Evolutionary conservation across 306 rosid species (phyloP).

Genomic region (Citrullus colocynthis): DNA sequence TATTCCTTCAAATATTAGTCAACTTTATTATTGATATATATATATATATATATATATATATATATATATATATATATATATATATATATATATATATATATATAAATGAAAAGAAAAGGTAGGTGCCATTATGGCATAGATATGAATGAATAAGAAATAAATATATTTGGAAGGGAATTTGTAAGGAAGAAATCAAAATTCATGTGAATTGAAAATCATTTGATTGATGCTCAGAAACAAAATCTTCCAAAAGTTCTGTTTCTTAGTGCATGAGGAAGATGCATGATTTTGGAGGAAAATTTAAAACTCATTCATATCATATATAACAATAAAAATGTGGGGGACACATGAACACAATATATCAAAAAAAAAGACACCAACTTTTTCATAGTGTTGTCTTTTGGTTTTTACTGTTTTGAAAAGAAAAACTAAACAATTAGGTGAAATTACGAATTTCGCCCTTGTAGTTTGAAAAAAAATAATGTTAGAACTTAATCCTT

Average conservation of each 20-base stretch:
- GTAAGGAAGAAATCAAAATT: background rate
- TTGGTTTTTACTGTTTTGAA: background rate
- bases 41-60: background rate
- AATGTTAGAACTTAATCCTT: no score
- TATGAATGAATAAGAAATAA: background rate
- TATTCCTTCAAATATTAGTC: background rate
- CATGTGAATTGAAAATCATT: background rate
- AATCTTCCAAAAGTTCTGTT: background rate
- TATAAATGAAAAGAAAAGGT: background rate
- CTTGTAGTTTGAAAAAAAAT: no score
- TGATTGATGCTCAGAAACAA: background rate
- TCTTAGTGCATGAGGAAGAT: background rate
- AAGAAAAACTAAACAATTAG: no score
- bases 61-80: background rate
- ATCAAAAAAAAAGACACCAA: background rate
- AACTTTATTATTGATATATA: background rate
- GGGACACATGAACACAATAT: background rate
- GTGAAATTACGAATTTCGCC: no score
- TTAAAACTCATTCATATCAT: no score
- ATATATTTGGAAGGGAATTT: background rate
- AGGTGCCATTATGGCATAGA: background rate
- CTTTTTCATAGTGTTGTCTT: background rate
- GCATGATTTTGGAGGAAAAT: no score
- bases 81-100: background rate
- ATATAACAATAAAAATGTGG: background rate